These are phyloP conservation scores for Penicillium sp. DNA, from an alignment of 2,329 filamentous ascomycete genomes.

Conservation along the genomic window DNA sequence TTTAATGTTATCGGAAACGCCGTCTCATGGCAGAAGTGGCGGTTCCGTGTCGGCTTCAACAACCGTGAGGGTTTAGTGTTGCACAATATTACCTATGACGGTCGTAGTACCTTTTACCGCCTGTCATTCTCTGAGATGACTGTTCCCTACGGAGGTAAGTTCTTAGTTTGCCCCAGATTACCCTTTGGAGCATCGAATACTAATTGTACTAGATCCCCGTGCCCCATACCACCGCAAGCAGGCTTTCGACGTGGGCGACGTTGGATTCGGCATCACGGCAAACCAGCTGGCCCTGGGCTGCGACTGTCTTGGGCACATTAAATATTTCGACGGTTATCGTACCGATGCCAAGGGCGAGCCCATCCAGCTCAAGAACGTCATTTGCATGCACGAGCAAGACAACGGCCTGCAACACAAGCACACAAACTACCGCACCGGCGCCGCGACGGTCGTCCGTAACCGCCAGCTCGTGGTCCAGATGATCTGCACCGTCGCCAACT, in stretches of 20 bases:
- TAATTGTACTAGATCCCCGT: conserved; percentile 53
- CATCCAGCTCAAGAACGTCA: conserved; percentile 60
- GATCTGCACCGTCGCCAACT: conserved; percentile 71
- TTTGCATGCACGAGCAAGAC: conserved; percentile 72
- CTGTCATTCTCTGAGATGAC: conserved; percentile 68
- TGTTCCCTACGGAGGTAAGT: conserved; percentile 44
- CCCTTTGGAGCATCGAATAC: background rate
- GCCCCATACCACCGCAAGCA: conserved; percentile 68
- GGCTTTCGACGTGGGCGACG: conserved; percentile 69
- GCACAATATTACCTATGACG: conserved; percentile 65
- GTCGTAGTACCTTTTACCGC: conserved; percentile 64
- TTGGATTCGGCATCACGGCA: conserved; percentile 64
- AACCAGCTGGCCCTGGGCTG: conserved; percentile 70
- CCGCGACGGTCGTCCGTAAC: conserved; percentile 63
- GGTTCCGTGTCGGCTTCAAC: conserved; percentile 62
- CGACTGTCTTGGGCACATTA: conserved; percentile 68
- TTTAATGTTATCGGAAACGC: conserved; percentile 58
- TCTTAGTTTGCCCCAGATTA: background rate
- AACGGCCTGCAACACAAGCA: conserved; percentile 70
- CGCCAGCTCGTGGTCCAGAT: conserved; percentile 67
- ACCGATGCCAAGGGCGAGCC: conserved; percentile 60
- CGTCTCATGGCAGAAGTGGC: conserved; percentile 67
- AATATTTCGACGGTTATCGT: conserved; percentile 62
- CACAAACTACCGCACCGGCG: conserved; percentile 66
- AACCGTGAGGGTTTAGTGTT: conserved; percentile 65